A percentile compares a stretch with the other conserved stretches of the same genome.
These are phyloP conservation scores for Candida michaelii DNA, from an alignment of 805 yeast species.

Conservation along the genomic window DNA sequence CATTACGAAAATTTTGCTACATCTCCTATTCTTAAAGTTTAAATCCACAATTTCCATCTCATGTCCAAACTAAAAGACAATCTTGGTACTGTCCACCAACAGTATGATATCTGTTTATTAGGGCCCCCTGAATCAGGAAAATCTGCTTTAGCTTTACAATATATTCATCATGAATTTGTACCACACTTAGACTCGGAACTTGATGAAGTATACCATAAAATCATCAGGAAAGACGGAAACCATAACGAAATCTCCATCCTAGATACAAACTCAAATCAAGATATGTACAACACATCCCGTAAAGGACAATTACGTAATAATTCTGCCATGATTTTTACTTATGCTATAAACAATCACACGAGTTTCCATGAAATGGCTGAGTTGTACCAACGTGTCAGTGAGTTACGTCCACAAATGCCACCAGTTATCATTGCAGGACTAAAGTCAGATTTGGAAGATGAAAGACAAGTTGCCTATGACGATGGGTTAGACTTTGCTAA, in stretches of 20 bases:
- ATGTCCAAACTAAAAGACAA: constrained; percentile 8
- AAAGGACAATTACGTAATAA: constrained; percentile 31
- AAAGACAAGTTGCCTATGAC: constrained; percentile 27
- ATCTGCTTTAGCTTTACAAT: constrained; percentile 26
- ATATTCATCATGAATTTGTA: constrained; percentile 21
- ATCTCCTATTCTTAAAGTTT: background rate
- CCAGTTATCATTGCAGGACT: constrained; percentile 33
- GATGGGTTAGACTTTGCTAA: constrained; percentile 32
- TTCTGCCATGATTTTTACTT: constrained; percentile 28
- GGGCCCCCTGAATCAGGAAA: constrained; percentile 28
- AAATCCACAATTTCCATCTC: background rate
- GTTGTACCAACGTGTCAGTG: constrained; percentile 22
- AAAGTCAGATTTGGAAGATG: constrained; percentile 24
- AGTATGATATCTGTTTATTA: constrained; percentile 28
- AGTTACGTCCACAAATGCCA: constrained; percentile 25
- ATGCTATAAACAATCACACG: constrained; percentile 25
- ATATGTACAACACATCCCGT: constrained; percentile 26
- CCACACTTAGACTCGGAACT: constrained; percentile 18
- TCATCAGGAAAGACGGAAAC: constrained; percentile 15
- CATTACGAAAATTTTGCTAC: background rate
- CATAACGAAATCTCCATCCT: constrained; percentile 31
- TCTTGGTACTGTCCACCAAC: constrained; percentile 10
- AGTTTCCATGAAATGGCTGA: constrained; percentile 32
- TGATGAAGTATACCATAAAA: constrained; percentile 27
- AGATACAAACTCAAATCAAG: constrained; percentile 28